Percentiles rank a stretch among this genome's conserved stretches.
Evolutionary conservation across 495 filamentous ascomycete genomes (phyloP).

Genomic region (Neurospora sp.): DNA sequence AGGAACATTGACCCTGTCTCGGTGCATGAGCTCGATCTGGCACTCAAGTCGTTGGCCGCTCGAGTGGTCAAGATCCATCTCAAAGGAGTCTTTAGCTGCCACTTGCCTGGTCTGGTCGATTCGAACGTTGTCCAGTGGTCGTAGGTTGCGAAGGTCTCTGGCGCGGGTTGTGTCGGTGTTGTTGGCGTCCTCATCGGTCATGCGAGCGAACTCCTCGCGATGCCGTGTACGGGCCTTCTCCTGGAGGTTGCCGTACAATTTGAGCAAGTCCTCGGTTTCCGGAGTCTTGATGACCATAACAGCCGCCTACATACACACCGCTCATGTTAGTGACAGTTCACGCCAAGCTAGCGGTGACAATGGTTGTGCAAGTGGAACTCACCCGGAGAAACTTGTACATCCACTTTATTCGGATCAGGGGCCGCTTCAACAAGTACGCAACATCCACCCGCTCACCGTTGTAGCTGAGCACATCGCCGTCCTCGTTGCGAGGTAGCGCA

Average conservation of each 20-base stretch:
- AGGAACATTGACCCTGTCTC: slow-evolving; percentile 55
- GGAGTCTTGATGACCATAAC: slow-evolving; percentile 21
- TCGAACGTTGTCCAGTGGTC: slow-evolving; percentile 53
- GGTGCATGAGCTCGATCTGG: slow-evolving; percentile 75
- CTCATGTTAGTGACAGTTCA: not conserved
- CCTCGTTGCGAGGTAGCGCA: slow-evolving; percentile 62
- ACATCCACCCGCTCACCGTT: slow-evolving; percentile 91
- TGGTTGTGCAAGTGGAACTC: slow-evolving; percentile 8
- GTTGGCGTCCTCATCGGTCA: slow-evolving; percentile 84
- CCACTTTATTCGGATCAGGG: slow-evolving; percentile 80
- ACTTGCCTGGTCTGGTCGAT: slow-evolving; percentile 70
- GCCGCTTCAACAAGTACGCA: slow-evolving; percentile 82
- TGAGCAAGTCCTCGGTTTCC: slow-evolving; percentile 19
- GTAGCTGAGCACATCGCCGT: slow-evolving; percentile 66
- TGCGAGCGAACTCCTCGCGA: slow-evolving; percentile 74
- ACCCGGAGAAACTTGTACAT: slow-evolving; percentile 76
- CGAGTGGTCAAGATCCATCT: slow-evolving; percentile 75
- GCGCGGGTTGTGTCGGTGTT: slow-evolving; percentile 70
- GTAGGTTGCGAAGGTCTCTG: slow-evolving; percentile 67
- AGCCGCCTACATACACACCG: slow-evolving; percentile 30
- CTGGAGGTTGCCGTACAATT: slow-evolving; percentile 59
- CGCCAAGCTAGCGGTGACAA: not conserved
- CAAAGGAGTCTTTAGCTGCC: slow-evolving; percentile 79
- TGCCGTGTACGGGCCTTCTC: slow-evolving; percentile 65
- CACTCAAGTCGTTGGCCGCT: slow-evolving; percentile 83